phyloP scores from a whole-genome alignment of 2,329 filamentous ascomycete species.

The Verticillium tricorpus region DNA sequence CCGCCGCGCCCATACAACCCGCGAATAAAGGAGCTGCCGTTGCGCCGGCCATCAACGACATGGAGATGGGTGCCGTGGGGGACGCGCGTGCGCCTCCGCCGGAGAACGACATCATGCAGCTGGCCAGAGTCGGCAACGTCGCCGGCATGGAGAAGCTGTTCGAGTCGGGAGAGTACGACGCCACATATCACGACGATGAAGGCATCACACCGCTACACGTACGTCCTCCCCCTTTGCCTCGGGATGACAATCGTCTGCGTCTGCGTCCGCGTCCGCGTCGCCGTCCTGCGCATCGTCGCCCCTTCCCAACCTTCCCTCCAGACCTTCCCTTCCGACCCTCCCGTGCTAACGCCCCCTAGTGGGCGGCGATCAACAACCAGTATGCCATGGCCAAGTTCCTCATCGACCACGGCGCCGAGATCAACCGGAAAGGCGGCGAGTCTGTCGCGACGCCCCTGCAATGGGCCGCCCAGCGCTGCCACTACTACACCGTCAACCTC shows the following conservation, averaged over 20 bases:
- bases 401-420: constrained; percentile 76
- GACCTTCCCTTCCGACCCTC: neutral
- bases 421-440: constrained; percentile 94
- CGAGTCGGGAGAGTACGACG: constrained; percentile 74
- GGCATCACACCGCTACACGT: constrained; percentile 96
- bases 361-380: constrained; percentile 98
- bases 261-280: no score
- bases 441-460: constrained; percentile 90
- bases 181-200: constrained; percentile 81
- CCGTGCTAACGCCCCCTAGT: constrained; percentile 50
- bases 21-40: constrained; percentile 49
- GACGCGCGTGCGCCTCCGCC: constrained; percentile 26
- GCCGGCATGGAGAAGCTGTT: constrained; percentile 85
- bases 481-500: constrained; percentile 94
- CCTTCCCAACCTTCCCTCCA: neutral
- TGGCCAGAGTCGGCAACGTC: constrained; percentile 84
- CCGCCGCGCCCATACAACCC: constrained; percentile 46
- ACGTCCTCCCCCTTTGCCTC: constrained; percentile 26
- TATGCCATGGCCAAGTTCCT: constrained; percentile 96
- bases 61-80: constrained; percentile 50
- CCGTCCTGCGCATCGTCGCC: neutral
- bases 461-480: constrained; percentile 94
- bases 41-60: constrained; percentile 52
- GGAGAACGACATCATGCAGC: constrained; percentile 89
- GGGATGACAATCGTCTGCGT: neutral